Evolutionary conservation across 2,329 filamentous ascomycete genomes (phyloP).

Genomic region (Mycogone perniciosa): DNA sequence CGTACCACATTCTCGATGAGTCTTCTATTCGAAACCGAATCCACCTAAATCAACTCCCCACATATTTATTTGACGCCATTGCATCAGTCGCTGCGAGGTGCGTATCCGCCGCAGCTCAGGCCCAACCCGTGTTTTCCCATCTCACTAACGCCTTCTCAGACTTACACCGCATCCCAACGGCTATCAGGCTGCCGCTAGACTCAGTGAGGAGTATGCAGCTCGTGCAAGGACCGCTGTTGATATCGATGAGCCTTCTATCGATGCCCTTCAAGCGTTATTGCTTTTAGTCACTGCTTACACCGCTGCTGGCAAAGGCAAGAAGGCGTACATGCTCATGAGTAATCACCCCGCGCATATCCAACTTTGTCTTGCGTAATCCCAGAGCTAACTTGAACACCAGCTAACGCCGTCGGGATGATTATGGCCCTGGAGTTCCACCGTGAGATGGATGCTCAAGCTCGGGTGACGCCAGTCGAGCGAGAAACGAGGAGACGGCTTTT

Average conservation of each 20-base stretch:
- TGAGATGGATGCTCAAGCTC: constrained; percentile 59
- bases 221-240: constrained; percentile 65
- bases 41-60: constrained; percentile 59
- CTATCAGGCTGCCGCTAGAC: constrained; percentile 58
- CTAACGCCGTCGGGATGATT: constrained; percentile 61
- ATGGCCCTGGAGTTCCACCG: constrained; percentile 75
- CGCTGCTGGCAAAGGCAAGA: constrained; percentile 73
- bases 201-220: constrained; percentile 67
- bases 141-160: constrained; percentile 28
- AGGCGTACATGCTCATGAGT: constrained; percentile 81
- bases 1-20: constrained; percentile 77
- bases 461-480: constrained; percentile 60
- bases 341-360: constrained; percentile 23
- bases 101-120: constrained; percentile 11
- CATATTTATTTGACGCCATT: constrained; percentile 49
- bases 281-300: constrained; percentile 71
- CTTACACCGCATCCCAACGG: constrained; percentile 63
- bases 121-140: background rate
- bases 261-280: constrained; percentile 68
- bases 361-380: background rate
- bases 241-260: constrained; percentile 73
- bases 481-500: constrained; percentile 76
- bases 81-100: constrained; percentile 59
- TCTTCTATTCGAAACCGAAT: constrained; percentile 64
- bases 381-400: constrained; percentile 1